phyloP scores from a whole-genome alignment of 2,329 filamentous ascomycete genomes.

The Mycosphaerella sp. region DNA sequence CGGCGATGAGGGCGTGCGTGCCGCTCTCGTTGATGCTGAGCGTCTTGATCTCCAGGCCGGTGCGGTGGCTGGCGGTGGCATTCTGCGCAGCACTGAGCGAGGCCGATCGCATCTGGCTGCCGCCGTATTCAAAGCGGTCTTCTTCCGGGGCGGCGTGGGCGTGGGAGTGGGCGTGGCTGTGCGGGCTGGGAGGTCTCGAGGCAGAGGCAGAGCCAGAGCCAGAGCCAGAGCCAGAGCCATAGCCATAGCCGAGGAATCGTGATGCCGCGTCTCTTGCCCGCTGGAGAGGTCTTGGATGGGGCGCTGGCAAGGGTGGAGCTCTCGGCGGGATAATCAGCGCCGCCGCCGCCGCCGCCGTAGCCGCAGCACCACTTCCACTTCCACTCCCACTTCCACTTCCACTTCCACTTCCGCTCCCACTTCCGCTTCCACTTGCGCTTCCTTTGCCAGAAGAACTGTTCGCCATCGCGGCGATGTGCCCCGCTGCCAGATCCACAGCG shows the following conservation, averaged over 20 bases:
- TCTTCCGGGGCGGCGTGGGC: constrained; percentile 3
- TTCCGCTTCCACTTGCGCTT: too few species aligned
- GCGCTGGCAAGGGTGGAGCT: constrained; percentile 20
- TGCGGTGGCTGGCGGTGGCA: constrained; percentile 54
- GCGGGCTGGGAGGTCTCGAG: constrained; percentile 25
- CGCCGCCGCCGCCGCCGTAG: not conserved
- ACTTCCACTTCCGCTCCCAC: too few species aligned
- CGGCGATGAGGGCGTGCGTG: constrained; percentile 59
- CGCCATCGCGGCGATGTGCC: constrained; percentile 6
- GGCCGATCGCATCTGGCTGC: constrained; percentile 21
- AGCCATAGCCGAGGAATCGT: constrained; percentile 14
- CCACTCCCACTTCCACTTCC: too few species aligned
- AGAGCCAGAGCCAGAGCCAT: too few species aligned
- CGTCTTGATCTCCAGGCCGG: constrained; percentile 57
- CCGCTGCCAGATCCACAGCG: constrained; percentile 1
- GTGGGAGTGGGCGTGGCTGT: not conserved
- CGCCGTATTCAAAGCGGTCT: constrained; percentile 21
- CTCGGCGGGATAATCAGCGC: constrained; percentile 11
- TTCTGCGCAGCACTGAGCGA: constrained; percentile 36
- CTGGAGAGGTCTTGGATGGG: constrained; percentile 25
- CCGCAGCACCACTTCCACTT: too few species aligned
- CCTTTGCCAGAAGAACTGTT: too few species aligned
- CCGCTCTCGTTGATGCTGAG: constrained; percentile 57
- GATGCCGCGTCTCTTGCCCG: constrained; percentile 30
- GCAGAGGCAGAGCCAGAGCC: constrained; percentile 21